Base-by-base conservation (phyloP, 805 yeast genomes). In the Wickerhamomyces subpelliculosus region DNA sequence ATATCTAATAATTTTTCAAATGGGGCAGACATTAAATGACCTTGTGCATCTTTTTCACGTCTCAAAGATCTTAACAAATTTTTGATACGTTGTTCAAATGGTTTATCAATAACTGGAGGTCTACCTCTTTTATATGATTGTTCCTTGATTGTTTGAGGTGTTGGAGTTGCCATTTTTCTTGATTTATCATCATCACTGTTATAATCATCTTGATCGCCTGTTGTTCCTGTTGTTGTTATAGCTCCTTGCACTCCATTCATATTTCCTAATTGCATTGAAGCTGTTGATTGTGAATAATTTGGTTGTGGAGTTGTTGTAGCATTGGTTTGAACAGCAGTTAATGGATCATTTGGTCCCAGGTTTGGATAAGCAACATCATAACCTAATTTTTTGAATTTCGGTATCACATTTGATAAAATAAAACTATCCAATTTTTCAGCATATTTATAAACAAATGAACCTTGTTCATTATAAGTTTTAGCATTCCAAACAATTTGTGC, bases 401-500 rank as follows among this genome's bases (percentile, higher is more conserved):
- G 60, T 39, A 72, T 51, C 33, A 65, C 45, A 31, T 58, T 48
- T 23, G 65, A 52, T n/a, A 51, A 57, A 22, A 64, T 54, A 34
- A 53, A 69, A n/a, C 61, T 64, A 28, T 68, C 75, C 14, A 67
- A 40, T 5, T 64, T 77, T 1, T 61, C 75, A 0, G 80, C 96
- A 49, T 82, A 84, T 19, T 68, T 67, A 60, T 82, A 84, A 37
- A 84, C 81, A 14, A 65, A 65, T 1, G 88, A 76, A 12, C 71
- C 78, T 44, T 78, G 79, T 41, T 78, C 78, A 60, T 90, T 90
- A 60, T 81, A 90, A 34, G 80, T 74, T 43, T 85, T 75, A 3
- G 97, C 96, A 55, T 90, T 90, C 88, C 95, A 86, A 1, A 86
- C 74, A 37, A 90, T 83, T 58, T 85, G 94, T 1, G 82, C 86